Base-by-base conservation (phyloP, 257 asterid species). In the Linaria vulgaris region DNA sequence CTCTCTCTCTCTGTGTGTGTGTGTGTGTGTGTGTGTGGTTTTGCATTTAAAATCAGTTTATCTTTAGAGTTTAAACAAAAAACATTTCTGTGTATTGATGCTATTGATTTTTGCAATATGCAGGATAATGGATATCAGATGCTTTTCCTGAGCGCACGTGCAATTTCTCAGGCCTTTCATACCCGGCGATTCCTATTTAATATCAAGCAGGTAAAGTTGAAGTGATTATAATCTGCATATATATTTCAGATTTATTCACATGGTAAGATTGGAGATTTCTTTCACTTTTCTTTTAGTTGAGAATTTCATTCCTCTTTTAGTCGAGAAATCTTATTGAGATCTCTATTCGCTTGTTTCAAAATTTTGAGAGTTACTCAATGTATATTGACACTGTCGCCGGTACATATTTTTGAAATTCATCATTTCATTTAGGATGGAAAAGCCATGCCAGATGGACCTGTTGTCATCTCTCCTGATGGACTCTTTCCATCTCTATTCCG, bases 91-190 rank as follows among this genome's bases (percentile, higher is more conserved):
- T 34, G 12, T 54, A 44, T 57, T 72, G 44, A 63, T 43, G 38
- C 43, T 39, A 49, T 30, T 47, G 23, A 57, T 39, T 24, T 73
- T 51, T 76, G 31, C 63, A 63, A 79, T 77, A 38, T 79, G 80
- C 90, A 94, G 99, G 96, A 94, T 68, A 94, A 90, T 60, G 99
- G 99, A 68, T 94, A 90, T 78, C 94, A 94, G 68, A 71, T 94
- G 69, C 87, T 94, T 76, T 94, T 94, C 81, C 84, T 94, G 37
- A 94, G 99, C 62, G 99, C 99, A 60, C 97, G 97, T 46, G 76
- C 99, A 14, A 90, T 94, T 80, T 84, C 96, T 58, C 99, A 94
- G 80, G 84, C 97, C 64, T 90, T 79, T 73, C 79, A 58, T 60
- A 94, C 97, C 43, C 85, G 99, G 25, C 96, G 85, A 56, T 90